Evolutionary conservation across 257 asterid genomes (phyloP).

Genomic region (Leonotis leonurus): DNA sequence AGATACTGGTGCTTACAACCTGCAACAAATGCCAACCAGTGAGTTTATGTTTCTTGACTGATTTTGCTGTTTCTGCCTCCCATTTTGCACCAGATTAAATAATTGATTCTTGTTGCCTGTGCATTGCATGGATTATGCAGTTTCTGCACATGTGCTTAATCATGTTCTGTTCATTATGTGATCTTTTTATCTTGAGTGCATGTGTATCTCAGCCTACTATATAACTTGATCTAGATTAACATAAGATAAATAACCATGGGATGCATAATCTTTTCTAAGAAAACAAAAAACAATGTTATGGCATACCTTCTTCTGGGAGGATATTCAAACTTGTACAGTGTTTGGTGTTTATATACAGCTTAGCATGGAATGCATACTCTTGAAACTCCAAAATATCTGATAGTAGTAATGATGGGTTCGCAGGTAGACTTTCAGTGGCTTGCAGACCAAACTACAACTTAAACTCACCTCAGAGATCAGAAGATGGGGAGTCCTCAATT

Average conservation of each 20-base stretch:
- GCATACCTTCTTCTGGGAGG: background rate
- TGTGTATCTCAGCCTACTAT: background rate
- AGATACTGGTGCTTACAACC: conserved; percentile 23
- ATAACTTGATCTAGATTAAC: background rate
- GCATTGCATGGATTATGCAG: too few species aligned
- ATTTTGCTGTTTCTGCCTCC: background rate
- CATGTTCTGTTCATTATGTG: background rate
- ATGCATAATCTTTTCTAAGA: background rate
- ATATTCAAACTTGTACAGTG: too few species aligned
- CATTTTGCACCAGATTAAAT: too few species aligned
- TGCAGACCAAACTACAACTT: conserved; percentile 27
- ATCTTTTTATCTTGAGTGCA: too few species aligned
- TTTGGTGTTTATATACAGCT: background rate
- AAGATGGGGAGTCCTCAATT: conserved; percentile 28
- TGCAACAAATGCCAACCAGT: conserved; percentile 36
- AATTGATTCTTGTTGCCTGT: too few species aligned
- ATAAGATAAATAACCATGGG: background rate
- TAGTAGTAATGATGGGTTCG: conserved; percentile 16
- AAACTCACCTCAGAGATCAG: conserved; percentile 26
- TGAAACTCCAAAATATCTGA: background rate
- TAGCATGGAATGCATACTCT: background rate
- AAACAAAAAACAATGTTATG: background rate
- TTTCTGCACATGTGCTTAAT: too few species aligned
- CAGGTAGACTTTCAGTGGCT: conserved; percentile 40
- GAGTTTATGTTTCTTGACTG: conserved; percentile 10